Conservation (phyloP, 257 asterid species). For the Plectranthus barbatus region DNA sequence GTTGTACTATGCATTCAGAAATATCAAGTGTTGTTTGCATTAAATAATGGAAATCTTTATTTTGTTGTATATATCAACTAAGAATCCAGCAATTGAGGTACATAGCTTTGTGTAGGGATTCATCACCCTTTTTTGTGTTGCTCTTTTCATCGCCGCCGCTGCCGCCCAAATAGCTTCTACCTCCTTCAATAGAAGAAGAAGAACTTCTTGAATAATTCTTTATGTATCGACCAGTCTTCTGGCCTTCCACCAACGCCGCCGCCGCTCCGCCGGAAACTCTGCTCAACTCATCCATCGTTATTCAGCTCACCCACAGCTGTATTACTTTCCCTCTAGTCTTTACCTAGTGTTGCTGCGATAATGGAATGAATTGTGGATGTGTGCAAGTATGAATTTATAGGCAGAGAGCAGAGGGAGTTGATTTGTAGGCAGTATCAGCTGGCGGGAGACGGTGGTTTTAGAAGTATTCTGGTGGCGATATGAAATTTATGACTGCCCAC, state of each 20-base stretch:
- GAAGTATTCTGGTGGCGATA: slow-evolving; percentile 21
- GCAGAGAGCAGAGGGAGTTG: background rate
- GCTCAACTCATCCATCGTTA: slow-evolving; percentile 21
- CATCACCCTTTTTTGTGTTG: slow-evolving; percentile 14
- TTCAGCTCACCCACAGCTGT: no score
- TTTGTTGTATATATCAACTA: background rate
- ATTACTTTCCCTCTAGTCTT: no score
- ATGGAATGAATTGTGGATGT: background rate
- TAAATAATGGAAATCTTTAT: background rate
- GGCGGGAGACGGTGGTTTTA: slow-evolving; percentile 26
- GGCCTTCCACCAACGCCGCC: slow-evolving; percentile 15
- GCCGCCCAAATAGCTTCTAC: background rate
- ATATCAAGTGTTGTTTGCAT: no score
- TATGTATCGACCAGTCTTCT: background rate
- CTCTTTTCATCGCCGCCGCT: background rate
- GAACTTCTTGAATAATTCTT: background rate
- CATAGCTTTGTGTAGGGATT: slow-evolving; percentile 23
- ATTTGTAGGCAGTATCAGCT: slow-evolving; percentile 12
- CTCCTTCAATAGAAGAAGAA: background rate
- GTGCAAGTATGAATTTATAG: background rate
- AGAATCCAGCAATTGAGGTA: slow-evolving; percentile 27
- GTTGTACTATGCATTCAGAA: no score
- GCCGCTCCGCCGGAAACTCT: slow-evolving; percentile 18
- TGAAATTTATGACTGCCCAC: no score
- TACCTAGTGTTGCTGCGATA: background rate